These are phyloP conservation scores for Ceratocystis diversiconidia DNA, from an alignment of 2,329 filamentous ascomycete species.

Conservation along the genomic window DNA sequence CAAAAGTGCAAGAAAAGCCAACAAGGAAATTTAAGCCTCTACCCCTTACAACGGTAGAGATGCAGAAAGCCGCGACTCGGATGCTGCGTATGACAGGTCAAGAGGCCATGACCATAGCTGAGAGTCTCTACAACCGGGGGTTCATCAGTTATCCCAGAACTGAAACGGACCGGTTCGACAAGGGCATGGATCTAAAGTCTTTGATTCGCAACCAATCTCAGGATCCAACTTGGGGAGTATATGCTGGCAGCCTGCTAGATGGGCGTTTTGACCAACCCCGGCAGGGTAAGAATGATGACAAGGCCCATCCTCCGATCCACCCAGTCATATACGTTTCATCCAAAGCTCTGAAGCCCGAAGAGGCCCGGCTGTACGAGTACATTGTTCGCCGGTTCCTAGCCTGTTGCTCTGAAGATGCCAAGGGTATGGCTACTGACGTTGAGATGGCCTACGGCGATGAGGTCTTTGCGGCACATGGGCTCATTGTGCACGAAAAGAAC, in stretches of 20 bases:
- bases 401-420: conserved; percentile 88
- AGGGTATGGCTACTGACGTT: conserved; percentile 71
- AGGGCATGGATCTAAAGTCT: conserved; percentile 66
- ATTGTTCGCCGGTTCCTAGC: conserved; percentile 83
- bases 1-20: conserved; percentile 75
- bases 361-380: conserved; percentile 79
- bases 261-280: conserved; percentile 72
- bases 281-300: conserved; percentile 78
- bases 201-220: conserved; percentile 74
- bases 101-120: conserved; percentile 75
- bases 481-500: conserved; percentile 76
- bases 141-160: conserved; percentile 97
- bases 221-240: conserved; percentile 63
- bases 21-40: conserved; percentile 90
- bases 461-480: conserved; percentile 63
- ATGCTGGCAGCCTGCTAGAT: conserved; percentile 59
- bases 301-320: conserved; percentile 93
- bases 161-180: conserved; percentile 91
- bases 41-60: conserved; percentile 84
- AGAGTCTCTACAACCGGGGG: conserved; percentile 78
- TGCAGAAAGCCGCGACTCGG: conserved; percentile 87
- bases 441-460: conserved; percentile 76
- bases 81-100: conserved; percentile 86
- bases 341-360: conserved; percentile 47
- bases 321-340: conserved; percentile 73